phyloP scores from a whole-genome alignment of 345 rosid genomes.

The Salix caprea region DNA sequence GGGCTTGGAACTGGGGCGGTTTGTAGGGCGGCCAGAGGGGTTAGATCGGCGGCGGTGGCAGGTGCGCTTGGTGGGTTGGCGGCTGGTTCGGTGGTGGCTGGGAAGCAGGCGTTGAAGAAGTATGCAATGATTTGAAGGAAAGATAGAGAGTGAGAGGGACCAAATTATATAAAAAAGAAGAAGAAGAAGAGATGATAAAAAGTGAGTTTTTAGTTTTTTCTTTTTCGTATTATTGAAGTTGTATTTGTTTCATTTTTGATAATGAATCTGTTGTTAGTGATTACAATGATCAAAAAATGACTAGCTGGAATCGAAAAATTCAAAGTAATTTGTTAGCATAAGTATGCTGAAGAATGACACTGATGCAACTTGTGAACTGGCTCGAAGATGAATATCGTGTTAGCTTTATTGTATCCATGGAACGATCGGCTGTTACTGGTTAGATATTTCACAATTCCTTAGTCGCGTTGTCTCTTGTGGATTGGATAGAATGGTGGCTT shows the following conservation, averaged over 20 bases:
- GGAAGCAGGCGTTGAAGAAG: constrained; percentile 72
- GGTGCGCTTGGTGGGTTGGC: constrained; percentile 88
- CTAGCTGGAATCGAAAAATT: background rate
- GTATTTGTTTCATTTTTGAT: background rate
- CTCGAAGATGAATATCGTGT: constrained; percentile 4
- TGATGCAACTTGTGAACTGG: background rate
- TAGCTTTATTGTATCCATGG: background rate
- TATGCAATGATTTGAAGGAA: constrained; percentile 60
- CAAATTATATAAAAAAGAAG: background rate
- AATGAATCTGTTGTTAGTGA: background rate
- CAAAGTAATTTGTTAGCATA: background rate
- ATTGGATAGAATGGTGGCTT: background rate
- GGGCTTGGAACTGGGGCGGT: constrained; percentile 90
- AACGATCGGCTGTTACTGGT: background rate
- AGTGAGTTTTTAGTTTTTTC: background rate
- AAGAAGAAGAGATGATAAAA: background rate
- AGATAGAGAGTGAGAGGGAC: background rate
- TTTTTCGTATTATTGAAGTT: background rate
- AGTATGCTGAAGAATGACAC: background rate
- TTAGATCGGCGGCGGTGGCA: constrained; percentile 92
- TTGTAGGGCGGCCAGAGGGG: constrained; percentile 81
- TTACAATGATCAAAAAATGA: background rate
- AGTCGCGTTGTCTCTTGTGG: background rate
- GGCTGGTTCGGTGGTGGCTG: constrained; percentile 75
- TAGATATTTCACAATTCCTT: background rate